These are phyloP conservation scores for Penicillium sp. DNA, from an alignment of 2,329 filamentous ascomycete genomes.

Conservation along the genomic window DNA sequence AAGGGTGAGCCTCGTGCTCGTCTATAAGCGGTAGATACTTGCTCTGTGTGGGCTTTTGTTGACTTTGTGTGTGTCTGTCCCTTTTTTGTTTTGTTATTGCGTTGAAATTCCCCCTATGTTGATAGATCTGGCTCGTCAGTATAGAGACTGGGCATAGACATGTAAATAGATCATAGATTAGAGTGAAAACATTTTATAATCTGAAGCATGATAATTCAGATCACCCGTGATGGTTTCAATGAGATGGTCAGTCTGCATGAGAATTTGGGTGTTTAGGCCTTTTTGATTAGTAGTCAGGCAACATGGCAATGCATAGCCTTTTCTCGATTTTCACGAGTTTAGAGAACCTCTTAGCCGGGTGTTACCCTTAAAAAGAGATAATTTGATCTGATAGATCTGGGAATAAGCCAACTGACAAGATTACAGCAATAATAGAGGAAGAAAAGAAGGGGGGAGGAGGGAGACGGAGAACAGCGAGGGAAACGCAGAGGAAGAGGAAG, in stretches of 20 bases:
- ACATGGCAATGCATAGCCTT: neutral
- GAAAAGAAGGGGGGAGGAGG: slow-evolving; percentile 3
- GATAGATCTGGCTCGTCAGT: slow-evolving; percentile 12
- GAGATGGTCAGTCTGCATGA: neutral
- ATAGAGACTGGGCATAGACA: slow-evolving; percentile 8
- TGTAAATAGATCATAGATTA: slow-evolving; percentile 33
- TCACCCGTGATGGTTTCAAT: neutral
- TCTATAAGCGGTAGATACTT: slow-evolving; percentile 26
- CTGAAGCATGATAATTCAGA: too few relatives aligned
- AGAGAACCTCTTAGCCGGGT: neutral
- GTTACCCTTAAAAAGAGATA: too few relatives aligned
- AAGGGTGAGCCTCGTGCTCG: slow-evolving; percentile 31
- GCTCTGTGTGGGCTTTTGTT: slow-evolving; percentile 11
- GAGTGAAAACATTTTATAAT: slow-evolving; percentile 13
- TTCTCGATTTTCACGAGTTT: neutral
- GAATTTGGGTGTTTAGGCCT: neutral
- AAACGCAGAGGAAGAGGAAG: neutral
- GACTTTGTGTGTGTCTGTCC: slow-evolving; percentile 1
- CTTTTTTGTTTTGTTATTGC: slow-evolving; percentile 12
- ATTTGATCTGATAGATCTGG: too few relatives aligned
- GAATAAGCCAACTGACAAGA: slow-evolving; percentile 3
- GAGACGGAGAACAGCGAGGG: neutral
- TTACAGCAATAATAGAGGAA: slow-evolving; percentile 8
- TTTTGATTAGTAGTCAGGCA: neutral
- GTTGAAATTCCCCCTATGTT: slow-evolving; percentile 27